Base-by-base conservation (phyloP, 805 yeast genomes). In the Candida maris region DNA sequence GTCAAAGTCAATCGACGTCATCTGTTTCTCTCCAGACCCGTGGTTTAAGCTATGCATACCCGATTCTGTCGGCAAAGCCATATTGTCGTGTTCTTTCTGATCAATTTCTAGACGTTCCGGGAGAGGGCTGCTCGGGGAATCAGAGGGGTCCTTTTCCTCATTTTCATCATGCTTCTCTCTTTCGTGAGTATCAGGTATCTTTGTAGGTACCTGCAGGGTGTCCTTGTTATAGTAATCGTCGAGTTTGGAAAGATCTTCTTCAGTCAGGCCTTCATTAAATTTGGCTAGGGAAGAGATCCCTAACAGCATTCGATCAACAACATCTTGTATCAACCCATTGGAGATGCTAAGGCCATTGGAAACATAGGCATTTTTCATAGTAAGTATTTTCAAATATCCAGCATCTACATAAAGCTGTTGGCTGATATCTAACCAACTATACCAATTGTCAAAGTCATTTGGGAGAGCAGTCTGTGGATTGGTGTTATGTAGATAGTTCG, bases 401-500 rank as follows among this genome's bases (percentile, higher is more conserved):
- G 70, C 53, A 62, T 62, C 53, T 45, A 61, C 58, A 44, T 69
- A 71, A 28, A 59, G 19, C 30, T 62, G 67, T 23, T 63, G 67
- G 10, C 64, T 56, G 27, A 63, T 37, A 44, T 62, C 67, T 32
- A 51, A 45, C 66, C 65, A 62, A 24, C 64, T 57, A 37, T 54
- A 60, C 58, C 62, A 61, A 22, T 58, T 48, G 4, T 52, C 55
- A 12, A 38, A 38, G 30, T 57, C 57, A 32, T 51, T 43, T 2
- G 37, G 14, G 4, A 40, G 42, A 4, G 52, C 35, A 3, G 56
- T 48, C 27, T 42, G 44, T 8, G 52, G 49, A 24, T 51, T 49
- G 1, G 56, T 53, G 27, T 46, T 47, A 23, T 54, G 57, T 18
- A 53, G 52, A 27, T 46, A 48, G 14, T 35, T 44, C 7, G 58